These are phyloP conservation scores for Boletus pseudopeckii DNA, from an alignment of 768 basidiomycete genomes.

Conservation along the genomic window DNA sequence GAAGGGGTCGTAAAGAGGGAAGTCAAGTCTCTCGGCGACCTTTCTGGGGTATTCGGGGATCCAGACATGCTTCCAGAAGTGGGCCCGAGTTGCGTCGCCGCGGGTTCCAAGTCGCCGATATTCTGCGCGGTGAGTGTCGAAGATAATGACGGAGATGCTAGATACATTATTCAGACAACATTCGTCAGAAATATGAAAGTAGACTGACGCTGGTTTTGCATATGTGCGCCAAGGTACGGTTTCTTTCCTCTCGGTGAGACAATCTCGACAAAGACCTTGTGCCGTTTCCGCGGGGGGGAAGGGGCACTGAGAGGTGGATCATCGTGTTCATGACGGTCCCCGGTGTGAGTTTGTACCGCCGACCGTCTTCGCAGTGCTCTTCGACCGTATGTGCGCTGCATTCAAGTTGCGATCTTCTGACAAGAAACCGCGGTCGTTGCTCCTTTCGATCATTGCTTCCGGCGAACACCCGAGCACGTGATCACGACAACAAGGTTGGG, in stretches of 20 bases:
- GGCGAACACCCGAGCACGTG: constrained; percentile 8
- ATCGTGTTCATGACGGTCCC: background rate
- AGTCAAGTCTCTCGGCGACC: constrained; percentile 40
- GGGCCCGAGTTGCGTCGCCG: background rate
- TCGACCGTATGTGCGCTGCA: constrained; percentile 38
- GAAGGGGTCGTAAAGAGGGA: constrained; percentile 25
- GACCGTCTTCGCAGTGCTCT: constrained; percentile 19
- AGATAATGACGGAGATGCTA: background rate
- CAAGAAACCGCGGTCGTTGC: background rate
- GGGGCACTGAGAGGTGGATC: background rate
- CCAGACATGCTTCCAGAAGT: background rate
- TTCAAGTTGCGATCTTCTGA: constrained; percentile 4
- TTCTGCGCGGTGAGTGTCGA: background rate
- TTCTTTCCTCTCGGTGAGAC: constrained; percentile 9
- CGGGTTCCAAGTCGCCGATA: background rate
- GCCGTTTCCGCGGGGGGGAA: constrained; percentile 29
- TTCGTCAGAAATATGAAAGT: background rate
- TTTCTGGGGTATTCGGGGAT: constrained; percentile 10
- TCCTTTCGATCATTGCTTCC: background rate
- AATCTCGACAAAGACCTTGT: constrained; percentile 32
- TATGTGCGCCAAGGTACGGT: background rate
- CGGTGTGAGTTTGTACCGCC: background rate
- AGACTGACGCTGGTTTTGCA: background rate
- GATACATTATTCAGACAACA: background rate
- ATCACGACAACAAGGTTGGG: background rate